Evolutionary conservation across 75 land plant species (phyloP).

Genomic region (Pinus tabuliformis): DNA sequence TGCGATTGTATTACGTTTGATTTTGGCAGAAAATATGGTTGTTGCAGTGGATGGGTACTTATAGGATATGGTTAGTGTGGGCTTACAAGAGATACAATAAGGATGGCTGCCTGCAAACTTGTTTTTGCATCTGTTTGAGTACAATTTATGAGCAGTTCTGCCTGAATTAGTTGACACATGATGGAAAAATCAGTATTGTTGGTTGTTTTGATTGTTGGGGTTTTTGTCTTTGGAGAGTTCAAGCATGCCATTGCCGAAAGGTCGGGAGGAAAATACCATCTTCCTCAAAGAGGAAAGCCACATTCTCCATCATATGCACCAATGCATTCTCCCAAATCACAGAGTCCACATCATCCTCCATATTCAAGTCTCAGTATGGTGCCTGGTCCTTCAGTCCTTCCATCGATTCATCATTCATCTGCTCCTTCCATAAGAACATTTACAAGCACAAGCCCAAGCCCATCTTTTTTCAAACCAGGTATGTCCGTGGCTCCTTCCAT

Average conservation of each 20-base stretch:
- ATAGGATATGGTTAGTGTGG: too few species aligned
- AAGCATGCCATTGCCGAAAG: constrained; percentile 1
- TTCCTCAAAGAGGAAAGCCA: not conserved
- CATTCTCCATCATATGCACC: too few species aligned
- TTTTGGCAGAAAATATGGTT: too few species aligned
- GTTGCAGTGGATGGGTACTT: too few species aligned
- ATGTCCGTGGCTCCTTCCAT: not conserved
- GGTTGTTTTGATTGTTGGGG: constrained; percentile 1
- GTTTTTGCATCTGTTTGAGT: not conserved
- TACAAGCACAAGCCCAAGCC: not conserved
- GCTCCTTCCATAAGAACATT: not conserved
- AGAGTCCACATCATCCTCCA: not conserved
- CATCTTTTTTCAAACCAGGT: not conserved
- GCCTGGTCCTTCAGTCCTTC: not conserved
- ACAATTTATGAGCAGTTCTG: not conserved
- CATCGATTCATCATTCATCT: not conserved
- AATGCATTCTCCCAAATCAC: not conserved
- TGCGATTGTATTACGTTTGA: too few species aligned
- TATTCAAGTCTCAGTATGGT: not conserved
- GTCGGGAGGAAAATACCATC: not conserved
- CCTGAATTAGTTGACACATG: not conserved
- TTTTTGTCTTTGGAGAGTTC: not conserved
- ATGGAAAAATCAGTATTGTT: not conserved
- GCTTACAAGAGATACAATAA: too few species aligned
- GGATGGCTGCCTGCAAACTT: not conserved